These are phyloP conservation scores for Sphaceloma murrayae DNA, from an alignment of 2,329 filamentous ascomycete species.

Conservation along the genomic window DNA sequence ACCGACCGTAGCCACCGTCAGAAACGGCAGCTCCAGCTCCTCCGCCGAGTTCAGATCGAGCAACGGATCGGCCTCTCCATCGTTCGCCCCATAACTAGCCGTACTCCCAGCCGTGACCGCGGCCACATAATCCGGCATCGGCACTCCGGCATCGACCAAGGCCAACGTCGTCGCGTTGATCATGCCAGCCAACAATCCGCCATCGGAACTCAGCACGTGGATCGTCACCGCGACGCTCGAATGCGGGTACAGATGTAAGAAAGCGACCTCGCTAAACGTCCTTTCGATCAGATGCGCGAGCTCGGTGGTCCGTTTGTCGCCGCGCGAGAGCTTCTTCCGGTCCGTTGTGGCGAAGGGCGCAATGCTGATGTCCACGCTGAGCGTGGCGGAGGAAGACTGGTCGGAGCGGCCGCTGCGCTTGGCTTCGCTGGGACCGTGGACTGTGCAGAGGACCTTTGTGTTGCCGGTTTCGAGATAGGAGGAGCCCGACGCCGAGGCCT, in stretches of 20 bases:
- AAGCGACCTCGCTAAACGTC: constrained; percentile 66
- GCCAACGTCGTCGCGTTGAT: constrained; percentile 88
- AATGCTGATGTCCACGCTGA: constrained; percentile 73
- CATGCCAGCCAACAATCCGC: constrained; percentile 77
- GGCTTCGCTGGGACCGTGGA: constrained; percentile 73
- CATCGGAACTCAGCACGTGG: constrained; percentile 82
- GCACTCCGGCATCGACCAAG: constrained; percentile 86
- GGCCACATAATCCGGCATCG: constrained; percentile 84
- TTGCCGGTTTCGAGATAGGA: constrained; percentile 95
- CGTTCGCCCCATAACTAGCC: constrained; percentile 50
- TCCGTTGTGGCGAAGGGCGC: constrained; percentile 85
- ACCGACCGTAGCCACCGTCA: constrained; percentile 77
- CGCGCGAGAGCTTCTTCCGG: constrained; percentile 62
- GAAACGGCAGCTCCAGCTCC: constrained; percentile 77
- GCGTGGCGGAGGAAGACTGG: constrained; percentile 49
- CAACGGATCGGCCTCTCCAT: constrained; percentile 67
- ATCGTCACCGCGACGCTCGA: constrained; percentile 74
- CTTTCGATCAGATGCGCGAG: constrained; percentile 69
- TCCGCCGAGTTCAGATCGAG: constrained; percentile 71
- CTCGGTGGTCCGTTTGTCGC: constrained; percentile 76
- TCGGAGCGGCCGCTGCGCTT: constrained; percentile 38
- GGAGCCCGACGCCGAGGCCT: constrained; percentile 84
- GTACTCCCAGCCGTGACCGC: constrained; percentile 82
- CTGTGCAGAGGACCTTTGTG: constrained; percentile 90
- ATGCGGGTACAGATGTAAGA: constrained; percentile 83